These are phyloP conservation scores for Helianthus annuus DNA, from an alignment of 129 eudicot genomes.

Conservation along the genomic window HanXRQr2.0-SUNRISE NC_035445.2:111816237-111816736, in stretches of 20 bases:
- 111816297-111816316: conserved; percentile 38
- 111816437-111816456: conserved; percentile 45
- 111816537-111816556: conserved; percentile 41
- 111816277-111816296: conserved; percentile 40
- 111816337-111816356: conserved; percentile 31
- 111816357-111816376: conserved; percentile 23
- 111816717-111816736: neutral
- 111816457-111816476: conserved; percentile 44
- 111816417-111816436: conserved; percentile 37
- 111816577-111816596: conserved; percentile 43
- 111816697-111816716: conserved; percentile 24
- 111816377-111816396: conserved; percentile 16
- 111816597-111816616: conserved; percentile 22
- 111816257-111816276: conserved; percentile 4
- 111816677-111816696: conserved; percentile 50
- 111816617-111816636: conserved; percentile 40
- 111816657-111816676: conserved; percentile 44
- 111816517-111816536: conserved; percentile 42
- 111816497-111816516: conserved; percentile 61
- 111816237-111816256: neutral
- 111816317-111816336: conserved; percentile 42
- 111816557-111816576: conserved; percentile 54
- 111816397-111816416: conserved; percentile 28
- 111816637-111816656: conserved; percentile 64
- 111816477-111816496: conserved; percentile 45